phyloP scores from a whole-genome alignment of 1,284 basidiomycete species.

The Termitomyces sp. region DNA sequence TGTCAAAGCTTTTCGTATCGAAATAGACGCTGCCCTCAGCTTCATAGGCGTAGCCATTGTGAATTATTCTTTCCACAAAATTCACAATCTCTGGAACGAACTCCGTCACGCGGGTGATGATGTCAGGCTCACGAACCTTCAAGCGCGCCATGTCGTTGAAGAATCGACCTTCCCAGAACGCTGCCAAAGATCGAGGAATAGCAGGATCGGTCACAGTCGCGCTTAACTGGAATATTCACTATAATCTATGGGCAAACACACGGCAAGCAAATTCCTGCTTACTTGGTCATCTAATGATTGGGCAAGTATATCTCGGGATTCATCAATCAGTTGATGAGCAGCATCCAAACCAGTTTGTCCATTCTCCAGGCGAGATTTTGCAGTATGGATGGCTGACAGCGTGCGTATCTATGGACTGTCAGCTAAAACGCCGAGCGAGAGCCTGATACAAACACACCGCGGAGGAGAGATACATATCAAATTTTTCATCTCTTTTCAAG shows the following conservation, averaged over 20 bases:
- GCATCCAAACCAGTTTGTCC: conserved; percentile 38
- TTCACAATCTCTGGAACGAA: conserved; percentile 93
- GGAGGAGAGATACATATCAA: conserved; percentile 79
- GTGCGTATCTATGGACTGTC: conserved; percentile 43
- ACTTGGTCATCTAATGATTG: conserved; percentile 75
- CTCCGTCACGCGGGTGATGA: conserved; percentile 92
- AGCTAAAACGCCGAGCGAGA: conserved; percentile 16
- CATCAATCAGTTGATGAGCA: conserved; percentile 66
- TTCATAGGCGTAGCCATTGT: conserved; percentile 90
- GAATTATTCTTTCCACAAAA: conserved; percentile 84
- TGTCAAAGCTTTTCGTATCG: conserved; percentile 87
- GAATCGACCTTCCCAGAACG: conserved; percentile 89
- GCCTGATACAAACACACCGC: conserved; percentile 45
- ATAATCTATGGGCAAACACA: conserved; percentile 12
- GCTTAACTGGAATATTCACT: conserved; percentile 49
- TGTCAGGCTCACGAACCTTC: conserved; percentile 84
- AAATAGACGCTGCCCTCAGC: conserved; percentile 93
- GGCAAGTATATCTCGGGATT: conserved; percentile 72
- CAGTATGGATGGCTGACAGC: conserved; percentile 44
- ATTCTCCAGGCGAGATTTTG: conserved; percentile 34
- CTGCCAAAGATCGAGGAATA: conserved; percentile 81
- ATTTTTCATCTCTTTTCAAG: conserved; percentile 82
- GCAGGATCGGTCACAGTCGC: conserved; percentile 82
- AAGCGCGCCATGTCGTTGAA: conserved; percentile 92
- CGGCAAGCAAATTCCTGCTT: conserved; percentile 16